Conservation (phyloP, 805 yeast genomes). For the Pichia heedii region DNA sequence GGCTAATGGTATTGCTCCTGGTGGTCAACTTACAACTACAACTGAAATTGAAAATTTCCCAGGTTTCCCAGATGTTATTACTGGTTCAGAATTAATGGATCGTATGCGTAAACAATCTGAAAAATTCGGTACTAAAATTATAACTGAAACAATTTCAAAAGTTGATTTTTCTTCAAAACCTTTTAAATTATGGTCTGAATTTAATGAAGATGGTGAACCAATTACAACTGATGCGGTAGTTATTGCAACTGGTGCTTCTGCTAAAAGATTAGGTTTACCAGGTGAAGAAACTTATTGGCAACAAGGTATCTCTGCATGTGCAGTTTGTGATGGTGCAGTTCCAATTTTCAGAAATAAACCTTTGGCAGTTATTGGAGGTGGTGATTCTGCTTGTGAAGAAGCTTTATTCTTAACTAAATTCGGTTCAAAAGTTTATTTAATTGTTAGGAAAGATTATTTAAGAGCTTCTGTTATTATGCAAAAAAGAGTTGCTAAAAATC, state of each 20-base stretch:
- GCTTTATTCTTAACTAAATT: constrained; percentile 94
- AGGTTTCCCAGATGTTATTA: constrained; percentile 91
- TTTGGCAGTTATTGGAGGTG: constrained; percentile 96
- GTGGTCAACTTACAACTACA: constrained; percentile 98
- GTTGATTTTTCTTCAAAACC: constrained; percentile 84
- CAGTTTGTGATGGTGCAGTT: constrained; percentile 99
- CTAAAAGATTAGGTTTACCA: constrained; percentile 85
- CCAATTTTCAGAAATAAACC: constrained; percentile 98
- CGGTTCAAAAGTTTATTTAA: constrained; percentile 88
- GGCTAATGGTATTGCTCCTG: constrained; percentile 98
- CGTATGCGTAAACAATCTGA: constrained; percentile 83
- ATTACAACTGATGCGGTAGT: constrained; percentile 87
- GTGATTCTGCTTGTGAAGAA: constrained; percentile 99
- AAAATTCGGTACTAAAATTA: constrained; percentile 85
- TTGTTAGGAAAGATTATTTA: constrained; percentile 89
- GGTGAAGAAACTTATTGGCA: constrained; percentile 99
- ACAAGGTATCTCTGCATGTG: constrained; percentile 98
- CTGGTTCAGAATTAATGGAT: constrained; percentile 86
- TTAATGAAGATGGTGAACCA: constrained; percentile 86
- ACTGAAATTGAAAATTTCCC: constrained; percentile 99
- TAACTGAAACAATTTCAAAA: constrained; percentile 92
- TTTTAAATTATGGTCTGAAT: constrained; percentile 95
- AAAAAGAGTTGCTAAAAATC: constrained; percentile 76
- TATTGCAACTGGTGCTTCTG: constrained; percentile 97
- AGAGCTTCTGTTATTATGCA: constrained; percentile 98